Conservation (phyloP, 805 yeast species). For the Dipodascopsis uninucleata region DNA sequence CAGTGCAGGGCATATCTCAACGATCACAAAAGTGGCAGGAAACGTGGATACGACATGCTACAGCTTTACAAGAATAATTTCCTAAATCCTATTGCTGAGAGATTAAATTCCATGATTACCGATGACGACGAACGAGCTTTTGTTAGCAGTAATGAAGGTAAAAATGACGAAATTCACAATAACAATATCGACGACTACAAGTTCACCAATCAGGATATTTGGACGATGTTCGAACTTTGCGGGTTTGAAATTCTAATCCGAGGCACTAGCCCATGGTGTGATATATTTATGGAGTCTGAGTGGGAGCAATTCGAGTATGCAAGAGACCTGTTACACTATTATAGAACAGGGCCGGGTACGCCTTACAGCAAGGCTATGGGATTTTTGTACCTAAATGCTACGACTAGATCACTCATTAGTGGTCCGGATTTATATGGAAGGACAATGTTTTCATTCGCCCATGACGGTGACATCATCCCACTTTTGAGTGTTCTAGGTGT, state of each 20-base stretch:
- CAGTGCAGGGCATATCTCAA: slow-evolving; percentile 16
- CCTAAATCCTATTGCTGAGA: slow-evolving; percentile 9
- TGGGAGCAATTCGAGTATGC: slow-evolving; percentile 26
- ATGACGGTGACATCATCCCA: slow-evolving; percentile 55
- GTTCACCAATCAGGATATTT: slow-evolving; percentile 14
- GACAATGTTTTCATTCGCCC: slow-evolving; percentile 37
- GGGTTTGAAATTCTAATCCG: slow-evolving; percentile 24
- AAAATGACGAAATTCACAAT: too few relatives aligned
- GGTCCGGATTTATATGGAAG: slow-evolving; percentile 33
- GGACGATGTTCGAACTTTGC: slow-evolving; percentile 27
- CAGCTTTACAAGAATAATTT: slow-evolving; percentile 8
- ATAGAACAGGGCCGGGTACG: slow-evolving; percentile 34
- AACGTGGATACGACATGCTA: slow-evolving; percentile 1
- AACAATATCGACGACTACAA: slow-evolving; percentile 2
- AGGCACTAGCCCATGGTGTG: slow-evolving; percentile 22
- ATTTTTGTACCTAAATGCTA: slow-evolving; percentile 48
- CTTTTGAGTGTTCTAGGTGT: slow-evolving; percentile 49
- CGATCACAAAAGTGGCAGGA: slow-evolving; percentile 14
- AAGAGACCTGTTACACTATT: slow-evolving; percentile 25
- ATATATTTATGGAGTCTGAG: slow-evolving; percentile 15
- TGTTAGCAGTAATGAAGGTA: background rate
- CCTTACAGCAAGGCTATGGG: slow-evolving; percentile 38
- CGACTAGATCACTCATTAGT: slow-evolving; percentile 44
- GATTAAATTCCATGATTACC: slow-evolving; percentile 1
- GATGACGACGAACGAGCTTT: too few relatives aligned